These are phyloP conservation scores for Sanghuangporus baumii DNA, from an alignment of 1,284 basidiomycete genomes.

Conservation along the genomic window DNA sequence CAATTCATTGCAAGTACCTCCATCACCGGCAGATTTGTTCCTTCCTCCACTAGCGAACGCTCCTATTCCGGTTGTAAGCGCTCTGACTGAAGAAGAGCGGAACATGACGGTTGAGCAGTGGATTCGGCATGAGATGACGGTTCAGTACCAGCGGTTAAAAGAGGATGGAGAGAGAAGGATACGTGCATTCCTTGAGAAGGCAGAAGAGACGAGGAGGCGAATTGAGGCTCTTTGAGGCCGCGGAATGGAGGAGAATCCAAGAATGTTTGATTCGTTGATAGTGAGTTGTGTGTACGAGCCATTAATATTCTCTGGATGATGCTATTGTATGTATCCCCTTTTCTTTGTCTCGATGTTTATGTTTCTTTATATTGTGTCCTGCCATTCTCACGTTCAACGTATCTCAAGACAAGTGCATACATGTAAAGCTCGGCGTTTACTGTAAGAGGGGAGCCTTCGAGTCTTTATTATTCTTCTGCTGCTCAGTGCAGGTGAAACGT, in stretches of 20 bases:
- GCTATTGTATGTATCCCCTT: not conserved
- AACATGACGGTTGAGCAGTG: constrained; percentile 73
- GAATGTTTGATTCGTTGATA: not conserved
- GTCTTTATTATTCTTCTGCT: not conserved
- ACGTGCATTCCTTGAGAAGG: constrained; percentile 48
- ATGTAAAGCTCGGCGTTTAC: not conserved
- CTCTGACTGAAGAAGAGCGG: constrained; percentile 57
- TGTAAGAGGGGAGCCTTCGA: not conserved
- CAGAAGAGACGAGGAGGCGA: constrained; percentile 47
- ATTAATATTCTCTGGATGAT: no score
- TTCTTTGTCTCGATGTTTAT: no score
- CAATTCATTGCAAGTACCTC: not conserved
- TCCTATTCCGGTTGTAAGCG: constrained; percentile 8
- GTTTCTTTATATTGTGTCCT: no score
- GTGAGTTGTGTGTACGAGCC: no score
- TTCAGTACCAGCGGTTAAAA: constrained; percentile 56
- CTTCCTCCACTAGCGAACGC: constrained; percentile 12
- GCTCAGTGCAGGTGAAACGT: not conserved
- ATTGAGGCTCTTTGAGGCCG: constrained; percentile 36
- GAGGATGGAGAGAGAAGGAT: constrained; percentile 58
- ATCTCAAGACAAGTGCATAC: not conserved
- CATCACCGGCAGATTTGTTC: constrained; percentile 8
- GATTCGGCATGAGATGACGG: constrained; percentile 63
- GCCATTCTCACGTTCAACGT: no score
- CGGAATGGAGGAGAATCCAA: not conserved